Base-by-base conservation (phyloP, 306 rosid genomes). In the Cicer judaicum region DNA sequence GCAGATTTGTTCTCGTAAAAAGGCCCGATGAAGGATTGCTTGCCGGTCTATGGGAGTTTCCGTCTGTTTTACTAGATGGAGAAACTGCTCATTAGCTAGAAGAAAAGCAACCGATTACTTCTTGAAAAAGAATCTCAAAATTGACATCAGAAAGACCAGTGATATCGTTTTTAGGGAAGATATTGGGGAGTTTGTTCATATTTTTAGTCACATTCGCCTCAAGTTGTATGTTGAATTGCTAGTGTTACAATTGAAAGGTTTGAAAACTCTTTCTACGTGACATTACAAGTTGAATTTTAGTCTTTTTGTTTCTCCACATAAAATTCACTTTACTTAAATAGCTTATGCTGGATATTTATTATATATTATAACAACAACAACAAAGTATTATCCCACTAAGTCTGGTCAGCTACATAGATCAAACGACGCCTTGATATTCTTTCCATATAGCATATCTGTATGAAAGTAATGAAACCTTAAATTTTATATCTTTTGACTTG, bases 11-110 rank as follows among this genome's bases (percentile, higher is more conserved):
- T 85, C 88, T 93, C 21, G 91, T 88, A 11, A 93, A 93, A 83
- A 86, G 98, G 81, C 96, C 97, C 1, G 83, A 87, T 18, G 93
- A 89, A 76, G 98, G 98, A 63, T 85, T 93, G 85, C 98, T 93
- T 72, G 98, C 98, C 36, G 97, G 97, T 74, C 93, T 89, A 8
- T 91, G 98, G 98, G 98, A 93, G 87, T 93, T 93, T 83, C 98
- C 98, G 0, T 93, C 98, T 66, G 89, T 83, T 77, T 76, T 68
- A 59, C 29, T 93, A 76, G 82, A 87, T 39, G 93, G 88, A 80
- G 97, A 91, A 76, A 82, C 85, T 36, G 75, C 68, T 55, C 77
- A 69, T 74, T 8, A 11, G 61, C 73, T 46, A 91, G 97, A 86
- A 87, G 86, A 78, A 76, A 83, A 80, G 88, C 83, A 46, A 81